These are phyloP conservation scores for Blastobotrys peoriensis DNA, from an alignment of 805 yeast species.

Conservation along the genomic window DNA sequence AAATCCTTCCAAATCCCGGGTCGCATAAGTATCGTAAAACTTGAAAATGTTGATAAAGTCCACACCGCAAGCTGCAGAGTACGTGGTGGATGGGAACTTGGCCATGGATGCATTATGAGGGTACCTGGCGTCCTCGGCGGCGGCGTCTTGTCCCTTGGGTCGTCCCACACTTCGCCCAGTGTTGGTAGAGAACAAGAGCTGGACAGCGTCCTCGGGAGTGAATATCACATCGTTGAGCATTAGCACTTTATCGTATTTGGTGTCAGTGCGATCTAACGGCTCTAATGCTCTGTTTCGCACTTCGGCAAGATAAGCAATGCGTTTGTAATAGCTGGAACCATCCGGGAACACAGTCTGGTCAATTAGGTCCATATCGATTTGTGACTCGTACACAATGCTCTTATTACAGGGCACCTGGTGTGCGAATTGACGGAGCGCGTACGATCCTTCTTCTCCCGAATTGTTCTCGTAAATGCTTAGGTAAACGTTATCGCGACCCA, in stretches of 20 bases:
- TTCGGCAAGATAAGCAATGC: conserved; percentile 12
- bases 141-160: conserved; percentile 6
- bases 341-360: conserved; percentile 1
- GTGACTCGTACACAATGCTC: conserved; percentile 8
- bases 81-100: conserved; percentile 1
- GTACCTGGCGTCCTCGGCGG: conserved; percentile 1
- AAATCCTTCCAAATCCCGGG: conserved; percentile 14
- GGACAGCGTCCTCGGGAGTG: conserved; percentile 12
- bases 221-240: conserved; percentile 14
- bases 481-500: conserved; percentile 13
- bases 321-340: conserved; percentile 5
- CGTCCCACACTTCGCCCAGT: background rate
- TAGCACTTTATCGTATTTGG: conserved; percentile 10
- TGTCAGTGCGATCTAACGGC: conserved; percentile 3
- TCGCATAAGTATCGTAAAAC: conserved; percentile 17
- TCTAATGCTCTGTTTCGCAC: conserved; percentile 12
- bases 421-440: conserved; percentile 7
- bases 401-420: conserved; percentile 7
- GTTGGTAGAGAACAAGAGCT: conserved; percentile 14
- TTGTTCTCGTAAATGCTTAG: conserved; percentile 12
- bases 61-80: conserved; percentile 16
- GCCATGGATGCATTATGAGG: background rate
- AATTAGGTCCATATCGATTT: conserved; percentile 1
- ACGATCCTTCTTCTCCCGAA: background rate
- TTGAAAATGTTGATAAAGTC: conserved; percentile 17